Percentiles rank a stretch among this genome's conserved stretches.
Evolutionary conservation across 495 filamentous ascomycete genomes (phyloP).

Genomic region (Penicillium robsamsonii): DNA sequence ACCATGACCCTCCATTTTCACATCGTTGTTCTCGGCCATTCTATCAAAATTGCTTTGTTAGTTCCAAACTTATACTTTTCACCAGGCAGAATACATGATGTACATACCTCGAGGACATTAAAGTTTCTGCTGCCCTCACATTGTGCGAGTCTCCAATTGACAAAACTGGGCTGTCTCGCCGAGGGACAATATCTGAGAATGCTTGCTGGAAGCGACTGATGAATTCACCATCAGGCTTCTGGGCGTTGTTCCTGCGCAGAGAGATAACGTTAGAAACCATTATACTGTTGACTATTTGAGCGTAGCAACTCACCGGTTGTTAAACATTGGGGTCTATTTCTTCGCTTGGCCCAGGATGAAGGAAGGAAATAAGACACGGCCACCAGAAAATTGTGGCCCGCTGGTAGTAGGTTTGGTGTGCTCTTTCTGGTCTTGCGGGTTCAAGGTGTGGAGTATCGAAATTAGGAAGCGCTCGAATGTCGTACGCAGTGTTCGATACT

Average conservation of each 20-base stretch:
- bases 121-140: constrained; percentile 9
- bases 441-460: not conserved
- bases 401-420: not conserved
- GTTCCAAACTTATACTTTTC: not conserved
- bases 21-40: constrained; percentile 15
- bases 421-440: not conserved
- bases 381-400: not conserved
- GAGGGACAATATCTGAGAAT: constrained; percentile 64
- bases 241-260: constrained; percentile 65
- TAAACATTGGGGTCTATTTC: constrained; percentile 23
- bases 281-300: not conserved
- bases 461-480: not conserved
- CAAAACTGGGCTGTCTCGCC: constrained; percentile 16
- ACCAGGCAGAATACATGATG: not conserved
- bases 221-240: constrained; percentile 84
- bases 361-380: not conserved
- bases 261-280: not conserved
- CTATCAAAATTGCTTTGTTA: constrained; percentile 13
- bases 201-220: constrained; percentile 78
- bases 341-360: not conserved
- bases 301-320: constrained; percentile 21
- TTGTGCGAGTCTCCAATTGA: not conserved
- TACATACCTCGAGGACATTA: constrained; percentile 32
- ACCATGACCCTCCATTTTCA: constrained; percentile 48
- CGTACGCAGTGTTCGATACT: not conserved